Evolutionary conservation across 2,329 filamentous ascomycete genomes (phyloP), one percentile per base, ranked within the genome.

Genomic region (Aspergillus fructus): DNA sequence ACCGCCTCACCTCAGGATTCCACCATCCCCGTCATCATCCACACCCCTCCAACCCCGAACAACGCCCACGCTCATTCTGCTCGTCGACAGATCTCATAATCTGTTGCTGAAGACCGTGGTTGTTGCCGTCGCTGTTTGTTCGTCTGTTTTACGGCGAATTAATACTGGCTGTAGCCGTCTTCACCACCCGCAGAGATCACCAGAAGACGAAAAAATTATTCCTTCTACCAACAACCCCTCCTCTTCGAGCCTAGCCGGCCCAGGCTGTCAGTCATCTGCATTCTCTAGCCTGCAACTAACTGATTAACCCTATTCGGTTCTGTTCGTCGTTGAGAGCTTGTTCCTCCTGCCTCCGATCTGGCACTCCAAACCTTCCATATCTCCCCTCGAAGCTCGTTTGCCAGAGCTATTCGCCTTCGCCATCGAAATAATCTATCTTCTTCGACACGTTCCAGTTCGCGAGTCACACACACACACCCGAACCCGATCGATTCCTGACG

Each of bases 181-280:
- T 46, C 59, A 39, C 50, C 45, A 59, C 27, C 45, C 43, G 40
- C 59, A 59, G 49, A 55, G 57, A 42, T 27, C 30, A n/a, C 50
- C 45, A 50, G 23, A 60, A 53, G 43, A 56, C 49, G 53, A 62
- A 58, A 37, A 55, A 59, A 55, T 53, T 50, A 42, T 53, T 56
- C 43, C 27, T 53, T 55, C 46, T 48, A 49, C 55, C 43, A 50
- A 57, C 45, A 42, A 37, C 49, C 57, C 48, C 43, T 41, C 50
- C 33, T 50, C 60, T 48, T 58, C 52, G 50, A 47, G n/a, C 43
- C 45, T 58, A 49, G 50, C 60, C 64, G 58, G 58, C 58, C 42
- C 55, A 62, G 59, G 61, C 63, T 65, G 57, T 66, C 61, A 67
- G 65, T 65, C 61, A 61, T 64, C 63, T 59, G 61, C 64, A 60